Base-by-base conservation (phyloP, 257 asterid genomes). In the Solanum chilense region DNA sequence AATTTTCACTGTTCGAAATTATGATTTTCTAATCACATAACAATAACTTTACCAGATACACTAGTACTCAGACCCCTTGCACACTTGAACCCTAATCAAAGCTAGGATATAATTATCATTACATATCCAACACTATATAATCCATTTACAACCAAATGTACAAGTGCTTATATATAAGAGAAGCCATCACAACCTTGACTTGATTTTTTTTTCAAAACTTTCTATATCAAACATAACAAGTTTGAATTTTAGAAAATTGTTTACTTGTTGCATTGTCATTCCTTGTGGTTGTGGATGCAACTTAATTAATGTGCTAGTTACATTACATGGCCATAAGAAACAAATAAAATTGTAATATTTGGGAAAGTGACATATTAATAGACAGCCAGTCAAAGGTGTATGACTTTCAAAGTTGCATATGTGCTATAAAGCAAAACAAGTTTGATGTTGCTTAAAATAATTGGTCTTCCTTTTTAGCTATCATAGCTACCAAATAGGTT, bases 331-430 rank as follows among this genome's bases (percentile, higher is more conserved):
- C 27, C 69, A 60, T 23, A 60, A 60, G 14, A 60, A 60, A 60
- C 69, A 60, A 3, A 58, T 21, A 60, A 23, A 3, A 66, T 66
- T 66, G 33, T 66, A 2, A 27, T 21, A 35, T n/a, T 35, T 35
- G 27, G 47, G 80, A 58, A 58, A 60, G 39, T 84, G 77, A 84
- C 77, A 35, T 12, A 35, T 66, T 35, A 52, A 52, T 52, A 35
- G 86, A 78, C 66, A 47, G 56, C 7, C 23, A 85, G 87, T 85
- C 87, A 85, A 68, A 85, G 87, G 64, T 15, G 81, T 56, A 68
- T 37, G 27, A 75, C 62, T 47, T 64, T 85, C 20, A 44, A 31
- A 47, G 85, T 29, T 29, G 18, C 68, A 80, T 69, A 25, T 29
- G 23, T 35, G 80, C 14, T 44, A 52, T 52, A 85, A 85, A 85